Base-by-base conservation (phyloP, 148 eudicot genomes). In the Drosera capensis region DNA sequence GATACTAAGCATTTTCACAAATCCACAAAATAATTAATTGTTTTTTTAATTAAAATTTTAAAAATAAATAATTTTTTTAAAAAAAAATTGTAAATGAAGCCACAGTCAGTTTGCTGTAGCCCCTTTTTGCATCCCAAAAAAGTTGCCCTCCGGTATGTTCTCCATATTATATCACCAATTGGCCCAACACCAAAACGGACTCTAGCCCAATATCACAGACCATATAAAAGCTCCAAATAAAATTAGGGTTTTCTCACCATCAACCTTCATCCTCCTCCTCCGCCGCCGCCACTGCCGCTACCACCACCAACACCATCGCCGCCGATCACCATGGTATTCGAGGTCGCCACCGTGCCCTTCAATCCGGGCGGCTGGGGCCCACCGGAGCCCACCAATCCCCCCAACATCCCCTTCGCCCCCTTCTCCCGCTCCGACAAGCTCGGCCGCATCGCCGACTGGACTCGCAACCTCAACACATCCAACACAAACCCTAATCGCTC, bases 291-390 rank as follows among this genome's bases (percentile, higher is more conserved):
- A 1, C 48, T 13, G 9, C 1, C 6, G 18, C 42, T 7, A 7
- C 42, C 13, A 20, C 1, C n/a, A n/a, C n/a, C n/a, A n/a, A n/a
- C n/a, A n/a, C 7, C 29, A 17, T 9, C 23, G 8, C 3, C 45
- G 21, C 41, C 13, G n/a, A n/a, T 3, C 23, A 16, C 46, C 8
- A 77, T 72, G 60, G 66, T 46, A 0, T 83, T 88, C 34, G 82
- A 82, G 4, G 45, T 83, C 5, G 83, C 76, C 14, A 58, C 74
- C 1, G 94, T 88, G 0, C 81, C 96, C 0, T 88, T 74, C 79
- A 88, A 83, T 49, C 53, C 92, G 5, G 94, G 83, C 56, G 96
- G 96, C 0, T 87, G 96, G 96, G 96, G 96, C 1, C 94, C 96
- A n/a, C 77, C 67, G 2, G 94, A 87, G 34, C 46, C 63, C 7